phyloP scores from a whole-genome alignment of 345 rosid genomes.

The Pseudoturritis turrita region DNA sequence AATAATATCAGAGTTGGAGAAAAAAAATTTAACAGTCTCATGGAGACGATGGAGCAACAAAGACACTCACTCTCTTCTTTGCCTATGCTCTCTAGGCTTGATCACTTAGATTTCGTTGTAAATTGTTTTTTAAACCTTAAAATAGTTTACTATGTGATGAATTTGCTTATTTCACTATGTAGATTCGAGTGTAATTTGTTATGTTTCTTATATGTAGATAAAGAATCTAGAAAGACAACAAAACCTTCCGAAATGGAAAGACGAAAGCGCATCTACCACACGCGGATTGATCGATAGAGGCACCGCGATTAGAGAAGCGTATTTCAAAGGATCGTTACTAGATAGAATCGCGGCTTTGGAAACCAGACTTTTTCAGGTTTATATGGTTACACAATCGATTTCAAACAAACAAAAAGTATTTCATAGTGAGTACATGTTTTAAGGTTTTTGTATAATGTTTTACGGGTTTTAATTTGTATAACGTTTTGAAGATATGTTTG shows the following conservation, averaged over 20 bases:
- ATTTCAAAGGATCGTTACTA: slow-evolving; percentile 66
- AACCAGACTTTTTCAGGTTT: slow-evolving; percentile 59
- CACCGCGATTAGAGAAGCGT: slow-evolving; percentile 51
- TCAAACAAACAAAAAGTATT: no score
- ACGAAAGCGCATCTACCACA: slow-evolving; percentile 1
- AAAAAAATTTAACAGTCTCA: not conserved
- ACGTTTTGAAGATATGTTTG: slow-evolving; percentile 46
- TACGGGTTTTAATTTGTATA: not conserved
- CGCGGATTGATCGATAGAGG: slow-evolving; percentile 40
- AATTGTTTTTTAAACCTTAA: not conserved
- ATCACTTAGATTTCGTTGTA: slow-evolving; percentile 68
- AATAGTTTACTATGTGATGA: not conserved
- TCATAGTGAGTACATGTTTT: not conserved
- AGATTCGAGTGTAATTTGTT: not conserved
- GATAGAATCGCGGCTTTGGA: slow-evolving; percentile 72
- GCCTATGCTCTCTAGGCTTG: slow-evolving; percentile 65
- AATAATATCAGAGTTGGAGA: not conserved
- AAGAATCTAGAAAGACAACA: slow-evolving; percentile 59
- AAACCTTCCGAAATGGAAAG: slow-evolving; percentile 37
- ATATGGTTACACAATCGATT: not conserved
- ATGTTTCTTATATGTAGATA: slow-evolving; percentile 33
- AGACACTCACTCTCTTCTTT: slow-evolving; percentile 37
- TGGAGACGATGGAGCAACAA: slow-evolving; percentile 48
- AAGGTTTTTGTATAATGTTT: not conserved
- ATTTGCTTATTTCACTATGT: not conserved